Evolutionary conservation across 1,284 basidiomycete genomes (phyloP), one percentile per base, ranked within the genome.

Genomic region (Grifola frondosa): DNA sequence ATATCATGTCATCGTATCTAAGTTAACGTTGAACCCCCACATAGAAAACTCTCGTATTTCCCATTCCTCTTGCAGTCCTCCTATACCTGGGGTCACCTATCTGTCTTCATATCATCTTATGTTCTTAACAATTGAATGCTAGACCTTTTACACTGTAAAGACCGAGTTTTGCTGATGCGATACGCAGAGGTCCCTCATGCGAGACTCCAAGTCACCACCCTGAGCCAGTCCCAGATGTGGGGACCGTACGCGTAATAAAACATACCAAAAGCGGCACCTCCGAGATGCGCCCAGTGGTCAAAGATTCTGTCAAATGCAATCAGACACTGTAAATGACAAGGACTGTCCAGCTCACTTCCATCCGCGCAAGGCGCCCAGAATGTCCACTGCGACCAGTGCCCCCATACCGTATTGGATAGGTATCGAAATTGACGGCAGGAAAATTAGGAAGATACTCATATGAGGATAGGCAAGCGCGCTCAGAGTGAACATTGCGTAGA

Each of bases 391-490:
- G 7, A 96, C 70, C 48, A 94, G 60, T 1, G 78, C 84, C 7
- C 74, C 75, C n/a, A 94, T 83, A 28, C 86, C 91, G 42, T 74
- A 74, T 25, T 86, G 83, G 16, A 95, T 92, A 10, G 89, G 83
- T 33, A 97, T 73, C 5, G 81, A 78, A 44, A 86, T 69, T 33
- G 80, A 80, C 1, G 92, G 91, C 6, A 91, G 73, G 56, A 97
- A 87, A 48, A 93, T 79, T 33, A 95, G 69, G 6, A 82, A 77
- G 13, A 94, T 75, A 50, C 84, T n/a, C 0, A 84, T 80, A 30
- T 91, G 81, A 1, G 91, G 93, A 64, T 82, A 93, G 0, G 89
- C 88, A n/a, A 91, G 70, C 0, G 91, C 89, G 1, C 86, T 87
- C 55, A 92, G 57, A 2, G 81, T 82, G 42, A 95, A 74, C 5